Evolutionary conservation across 225 moss, liverwort and hornwort genomes (phyloP), one percentile per base, ranked within the genome.

Genomic region (Thuidium tamariscinum): DNA sequence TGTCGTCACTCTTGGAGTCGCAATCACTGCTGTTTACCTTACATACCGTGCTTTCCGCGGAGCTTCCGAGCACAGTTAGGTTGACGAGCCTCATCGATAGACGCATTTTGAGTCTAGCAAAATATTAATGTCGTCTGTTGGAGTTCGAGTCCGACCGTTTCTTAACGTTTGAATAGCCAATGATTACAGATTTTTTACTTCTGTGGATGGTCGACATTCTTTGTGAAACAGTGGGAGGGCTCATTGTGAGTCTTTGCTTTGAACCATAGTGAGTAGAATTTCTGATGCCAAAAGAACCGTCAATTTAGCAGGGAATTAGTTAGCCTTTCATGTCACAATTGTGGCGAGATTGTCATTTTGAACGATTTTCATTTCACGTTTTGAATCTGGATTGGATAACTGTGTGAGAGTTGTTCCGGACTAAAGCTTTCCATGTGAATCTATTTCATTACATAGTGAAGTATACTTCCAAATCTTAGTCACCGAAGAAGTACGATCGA

Each of bases 1-100:
- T 79, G 85, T 93, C 54, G 87, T 96, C 89, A 90, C 92, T 88
- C 90, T 95, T 67, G 84, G 93, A 92, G 87, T 92, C 54, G 99
- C 96, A 69, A 89, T 89, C 30, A 86, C 95, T 44, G 83, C 91
- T 87, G 90, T 97, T 61, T 93, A 92, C 66, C 6, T 95, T 62
- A 89, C 97, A 22, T 86, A 94, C 85, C 93, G 92, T 84, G 74
- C 90, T 63, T 92, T 93, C 84, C 93, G 89, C 49, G 48, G 89
- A 52, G 68, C 82, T 70, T 48, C 83, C 39, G 88, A 92, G 27
- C 87, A 82, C 37, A 88, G 68, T 82, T 89, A 75, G 89, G 74
- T 82, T 81, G 84, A 56, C 57, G 59, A 79, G 80, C 46, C 57
- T 57, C 67, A 29, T 49, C 22, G 79, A 67, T 56, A 37, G 42